Base-by-base conservation (phyloP, 257 asterid genomes). In the Buddleja alternifolia region DNA sequence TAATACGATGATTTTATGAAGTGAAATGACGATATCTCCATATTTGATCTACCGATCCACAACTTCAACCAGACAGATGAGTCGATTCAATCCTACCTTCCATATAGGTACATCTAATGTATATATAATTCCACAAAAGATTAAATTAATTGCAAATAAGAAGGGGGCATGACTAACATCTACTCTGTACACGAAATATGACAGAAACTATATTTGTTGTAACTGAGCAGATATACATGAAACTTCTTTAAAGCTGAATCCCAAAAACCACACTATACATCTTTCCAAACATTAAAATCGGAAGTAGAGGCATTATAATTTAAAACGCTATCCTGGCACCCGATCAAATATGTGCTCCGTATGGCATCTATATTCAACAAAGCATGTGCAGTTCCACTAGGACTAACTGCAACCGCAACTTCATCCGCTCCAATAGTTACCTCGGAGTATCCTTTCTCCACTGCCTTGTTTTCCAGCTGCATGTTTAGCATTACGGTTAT, bases 381-480 rank as follows among this genome's bases (percentile, higher is more conserved):
- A 71, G 97, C 98, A 73, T 93, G 98, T 12, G 97, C 98, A 10
- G 83, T 79, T 70, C 97, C 98, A 39, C 77, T 73, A 3, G 88
- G 83, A 71, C 96, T 86, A 75, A 83, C 83, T 16, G 88, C 92
- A 46, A 93, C 89, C 12, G 85, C 94, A 66, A 93, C 92, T 80
- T 93, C 98, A 73, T 93, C 92, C 10, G 84, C 81, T 23, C 86
- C 85, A 59, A 93, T 69, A 5, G 73, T 80, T 44, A 85, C 86
- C 84, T 90, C 92, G 3, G 84, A 86, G 67, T 86, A 93, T 53
- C 96, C 95, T 61, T 60, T 81, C 0, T 74, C 52, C 62, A 70
- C 67, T 7, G 70, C 83, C 29, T 60, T 75, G 63, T 90, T 84
- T 77, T 93, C 98, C 77, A 93, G 77, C 98, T 93, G 93, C 80